Evolutionary conservation across 768 basidiomycete genomes (phyloP), one percentile per base, ranked within the genome.

Genomic region (Podaxis sp.): DNA sequence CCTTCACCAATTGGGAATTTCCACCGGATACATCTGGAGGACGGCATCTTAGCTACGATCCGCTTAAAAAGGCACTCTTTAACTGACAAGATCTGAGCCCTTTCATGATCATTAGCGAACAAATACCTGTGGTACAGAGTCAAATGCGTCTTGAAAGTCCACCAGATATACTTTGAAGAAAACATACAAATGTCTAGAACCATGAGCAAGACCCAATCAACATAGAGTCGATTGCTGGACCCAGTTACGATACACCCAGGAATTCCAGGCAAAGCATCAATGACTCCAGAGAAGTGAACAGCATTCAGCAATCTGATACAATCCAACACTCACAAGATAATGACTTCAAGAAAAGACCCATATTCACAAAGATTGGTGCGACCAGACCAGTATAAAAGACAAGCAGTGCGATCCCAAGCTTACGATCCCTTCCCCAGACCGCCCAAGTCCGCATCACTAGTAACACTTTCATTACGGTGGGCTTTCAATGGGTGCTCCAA

Each of bases 171-270:
- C 17, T 24, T 8, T 22, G 17, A 13, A 44, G 4, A 1, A 33
- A 22, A 50, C 57, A 4, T 49, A 58, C 57, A 28, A 11, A 62
- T 62, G 46, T 62, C 61, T n/a, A 62, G 30, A 13, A 46, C 41
- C 54, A 56, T 56, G 10, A 62, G 54, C 51, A 62, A 49, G 33
- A 62, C 44, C 61, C 61, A 62, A 22, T 62, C 41, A 28, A 62
- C 40, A 28, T 62, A 62, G 20, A 56, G 41, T 13, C 53, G 38
- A 11, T 55, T 28, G 40, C 61, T 62, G n/a, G 54, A 26, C 11
- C 40, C 30, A 3, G 41, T 56, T 6, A 62, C 54, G 12, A 56
- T 26, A 36, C 61, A 62, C 44, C 44, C 61, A 8, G 54, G 46
- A 10, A 62, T 48, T 2, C 24, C 33, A 28, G 44, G 54, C 15